Evolutionary conservation across 306 rosid genomes (phyloP), one percentile per base, ranked within the genome.

Genomic region (Leucaena leucocephala): DNA sequence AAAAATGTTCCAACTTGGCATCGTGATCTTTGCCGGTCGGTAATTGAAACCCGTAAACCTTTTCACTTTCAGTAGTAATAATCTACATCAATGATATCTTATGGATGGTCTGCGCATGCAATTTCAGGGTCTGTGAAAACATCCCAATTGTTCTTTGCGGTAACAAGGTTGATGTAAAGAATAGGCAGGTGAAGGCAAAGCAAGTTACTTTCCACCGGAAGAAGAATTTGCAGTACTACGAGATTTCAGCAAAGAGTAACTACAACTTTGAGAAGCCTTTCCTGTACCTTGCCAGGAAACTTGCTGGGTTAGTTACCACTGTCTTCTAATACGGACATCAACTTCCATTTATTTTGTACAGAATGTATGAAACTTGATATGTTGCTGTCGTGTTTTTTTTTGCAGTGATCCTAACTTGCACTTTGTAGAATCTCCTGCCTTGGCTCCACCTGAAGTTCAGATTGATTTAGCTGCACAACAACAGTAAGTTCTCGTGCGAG

Each of bases 381-480:
- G 17, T 13, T 52, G 63, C 43, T 62, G 13, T 4, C 58, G 52
- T 9, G 13, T 27, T 8, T 3, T 38, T 33, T 74, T 33, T 65
- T 85, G 76, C 68, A 88, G 91, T 49, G 88, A 88, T 27, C 27
- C 27, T 27, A 27, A 27, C 27, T 27, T 27, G 27, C 27, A 27
- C 27, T 27, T 27, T 27, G 27, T 27, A 27, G 27, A 27, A 27
- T 27, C 27, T 27, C 27, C 27, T 27, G 27, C 27, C 27, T 27
- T 93, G 80, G 93, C 93, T 67, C 98, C 98, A 34, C 98, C 98
- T 2, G 97, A 93, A 72, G 96, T 93, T 43, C 91, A 91, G 68
- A 91, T 93, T 17, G 96, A 93, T 84, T 50, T 93, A 54, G 90
- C 83, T 42, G 89, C 84, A 7, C 97, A 92, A 52, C 88, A 85